Conservation (phyloP, 108 stramenopile genomes). For the Skeletonema marinoi region DNA sequence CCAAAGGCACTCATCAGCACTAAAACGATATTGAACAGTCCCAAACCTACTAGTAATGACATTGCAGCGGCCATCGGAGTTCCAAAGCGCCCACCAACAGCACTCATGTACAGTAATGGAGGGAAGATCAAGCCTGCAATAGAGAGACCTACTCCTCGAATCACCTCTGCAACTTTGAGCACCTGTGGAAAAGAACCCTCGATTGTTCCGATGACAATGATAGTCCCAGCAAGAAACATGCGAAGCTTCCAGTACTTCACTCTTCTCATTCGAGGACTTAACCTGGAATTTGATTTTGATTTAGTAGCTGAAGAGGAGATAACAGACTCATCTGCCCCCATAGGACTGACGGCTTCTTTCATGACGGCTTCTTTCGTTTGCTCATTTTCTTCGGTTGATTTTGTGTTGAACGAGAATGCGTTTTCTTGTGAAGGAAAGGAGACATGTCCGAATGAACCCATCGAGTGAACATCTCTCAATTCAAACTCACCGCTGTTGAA, state of each 20-base stretch:
- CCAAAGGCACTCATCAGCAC: constrained; percentile 53
- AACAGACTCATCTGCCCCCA: background rate
- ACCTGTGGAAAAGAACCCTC: constrained; percentile 45
- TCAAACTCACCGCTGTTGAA: background rate
- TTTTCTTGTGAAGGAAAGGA: background rate
- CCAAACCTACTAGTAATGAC: constrained; percentile 46
- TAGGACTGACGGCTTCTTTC: background rate
- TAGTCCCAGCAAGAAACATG: constrained; percentile 48
- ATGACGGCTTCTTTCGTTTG: no score
- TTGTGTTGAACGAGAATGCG: background rate
- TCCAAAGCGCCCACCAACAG: constrained; percentile 41
- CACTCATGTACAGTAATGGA: constrained; percentile 54
- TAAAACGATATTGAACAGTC: constrained; percentile 46
- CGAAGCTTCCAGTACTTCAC: constrained; percentile 51
- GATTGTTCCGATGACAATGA: constrained; percentile 43
- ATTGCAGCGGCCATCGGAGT: constrained; percentile 40
- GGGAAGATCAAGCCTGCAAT: constrained; percentile 51
- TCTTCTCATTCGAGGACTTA: constrained; percentile 12
- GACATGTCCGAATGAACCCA: no score
- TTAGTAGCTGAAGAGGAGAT: background rate
- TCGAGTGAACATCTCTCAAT: background rate
- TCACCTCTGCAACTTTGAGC: constrained; percentile 36
- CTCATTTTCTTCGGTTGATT: background rate
- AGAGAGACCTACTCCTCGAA: constrained; percentile 43
- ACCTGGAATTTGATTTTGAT: constrained; percentile 17